phyloP scores from a whole-genome alignment of 805 yeast genomes.

The Komagataella populi region DNA sequence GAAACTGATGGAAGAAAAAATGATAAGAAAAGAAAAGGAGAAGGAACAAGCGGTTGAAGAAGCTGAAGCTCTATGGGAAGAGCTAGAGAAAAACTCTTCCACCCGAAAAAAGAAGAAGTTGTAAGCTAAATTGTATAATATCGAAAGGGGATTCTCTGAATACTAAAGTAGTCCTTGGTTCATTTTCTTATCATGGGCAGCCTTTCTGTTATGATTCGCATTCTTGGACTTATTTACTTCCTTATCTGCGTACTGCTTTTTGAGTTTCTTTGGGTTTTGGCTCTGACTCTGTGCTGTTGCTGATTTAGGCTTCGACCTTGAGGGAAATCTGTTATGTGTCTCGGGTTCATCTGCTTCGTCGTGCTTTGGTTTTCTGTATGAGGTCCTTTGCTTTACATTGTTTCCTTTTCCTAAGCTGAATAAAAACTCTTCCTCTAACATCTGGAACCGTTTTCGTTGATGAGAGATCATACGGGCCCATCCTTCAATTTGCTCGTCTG shows the following conservation, averaged over 20 bases:
- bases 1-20: conserved; percentile 14
- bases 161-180: conserved; percentile 8
- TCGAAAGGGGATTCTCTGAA: not conserved
- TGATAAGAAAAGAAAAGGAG: conserved; percentile 14
- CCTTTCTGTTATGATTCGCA: conserved; percentile 56
- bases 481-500: conserved; percentile 87
- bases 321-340: not conserved
- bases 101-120: conserved; percentile 12
- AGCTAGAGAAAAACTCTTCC: conserved; percentile 17
- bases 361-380: conserved; percentile 7
- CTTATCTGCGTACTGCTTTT: conserved; percentile 26
- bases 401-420: conserved; percentile 24
- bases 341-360: conserved; percentile 3
- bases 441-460: conserved; percentile 46
- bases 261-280: conserved; percentile 7
- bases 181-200: conserved; percentile 46
- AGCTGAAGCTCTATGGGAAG: conserved; percentile 24
- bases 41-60: conserved; percentile 8
- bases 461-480: conserved; percentile 72
- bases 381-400: conserved; percentile 7
- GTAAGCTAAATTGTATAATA: not conserved
- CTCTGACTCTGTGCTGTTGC: conserved; percentile 1
- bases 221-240: conserved; percentile 40
- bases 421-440: conserved; percentile 50
- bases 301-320: not conserved